Percentiles rank a stretch among this genome's conserved stretches.
These are phyloP conservation scores for Cercospora beticola DNA, from an alignment of 2,329 filamentous ascomycete species.

Conservation along the genomic window DNA sequence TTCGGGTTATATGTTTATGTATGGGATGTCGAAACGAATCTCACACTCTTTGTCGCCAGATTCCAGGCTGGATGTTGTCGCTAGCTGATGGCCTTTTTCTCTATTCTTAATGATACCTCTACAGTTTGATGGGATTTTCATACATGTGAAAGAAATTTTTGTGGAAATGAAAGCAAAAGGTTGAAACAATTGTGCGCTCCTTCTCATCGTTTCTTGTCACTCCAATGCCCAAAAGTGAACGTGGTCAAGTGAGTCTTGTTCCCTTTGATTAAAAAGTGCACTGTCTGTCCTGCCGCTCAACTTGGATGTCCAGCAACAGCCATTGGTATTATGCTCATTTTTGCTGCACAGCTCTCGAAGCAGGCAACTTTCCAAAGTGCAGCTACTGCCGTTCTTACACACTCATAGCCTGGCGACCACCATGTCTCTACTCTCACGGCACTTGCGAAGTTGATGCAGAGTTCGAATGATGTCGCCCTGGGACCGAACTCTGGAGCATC, in stretches of 20 bases:
- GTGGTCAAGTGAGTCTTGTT: background rate
- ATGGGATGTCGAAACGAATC: slow-evolving; percentile 12
- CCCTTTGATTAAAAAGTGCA: too few species aligned
- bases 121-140: slow-evolving; percentile 16
- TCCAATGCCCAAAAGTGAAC: background rate
- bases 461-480: too few species aligned
- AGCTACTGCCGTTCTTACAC: background rate
- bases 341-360: too few species aligned
- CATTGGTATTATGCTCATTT: too few species aligned
- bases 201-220: background rate
- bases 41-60: slow-evolving; percentile 5
- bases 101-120: slow-evolving; percentile 26
- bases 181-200: slow-evolving; percentile 2
- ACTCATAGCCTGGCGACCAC: background rate
- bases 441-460: too few species aligned
- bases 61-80: slow-evolving; percentile 1
- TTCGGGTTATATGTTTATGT: slow-evolving; percentile 1
- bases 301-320: too few species aligned
- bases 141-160: background rate
- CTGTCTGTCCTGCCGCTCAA: too few species aligned
- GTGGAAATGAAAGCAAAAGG: slow-evolving; percentile 16
- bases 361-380: too few species aligned
- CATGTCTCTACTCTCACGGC: background rate
- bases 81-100: slow-evolving; percentile 1
- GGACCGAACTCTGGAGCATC: background rate